Percentiles rank a stretch among this genome's conserved stretches.
These are phyloP conservation scores for Penicillium sp. DNA, from an alignment of 2,329 filamentous ascomycete genomes.

Conservation along the genomic window DNA sequence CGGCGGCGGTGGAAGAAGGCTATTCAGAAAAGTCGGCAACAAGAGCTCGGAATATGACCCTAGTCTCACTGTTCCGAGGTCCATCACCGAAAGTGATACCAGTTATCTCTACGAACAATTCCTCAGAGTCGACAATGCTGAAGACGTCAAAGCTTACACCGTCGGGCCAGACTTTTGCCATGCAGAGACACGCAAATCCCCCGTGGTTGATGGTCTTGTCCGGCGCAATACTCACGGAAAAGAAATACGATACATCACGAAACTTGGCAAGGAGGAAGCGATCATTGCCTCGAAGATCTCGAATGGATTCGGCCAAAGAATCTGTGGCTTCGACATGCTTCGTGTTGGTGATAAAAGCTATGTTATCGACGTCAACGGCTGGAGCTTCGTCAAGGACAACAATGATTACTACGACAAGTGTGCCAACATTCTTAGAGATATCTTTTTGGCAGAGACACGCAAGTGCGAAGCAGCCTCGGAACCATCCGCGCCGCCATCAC, in stretches of 20 bases:
- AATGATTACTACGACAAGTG: conserved; percentile 96
- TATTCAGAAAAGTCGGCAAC: conserved; percentile 97
- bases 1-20: conserved; percentile 81
- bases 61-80: conserved; percentile 70
- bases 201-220: conserved; percentile 93
- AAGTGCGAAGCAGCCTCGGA: conserved; percentile 35
- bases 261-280: conserved; percentile 73
- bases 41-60: conserved; percentile 95
- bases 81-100: conserved; percentile 71
- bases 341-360: conserved; percentile 86
- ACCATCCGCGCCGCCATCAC: conserved; percentile 33
- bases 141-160: conserved; percentile 98
- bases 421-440: conserved; percentile 76
- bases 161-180: conserved; percentile 92
- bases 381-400: conserved; percentile 99
- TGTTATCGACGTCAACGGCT: conserved; percentile 98
- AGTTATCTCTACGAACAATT: conserved; percentile 98
- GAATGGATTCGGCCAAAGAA: conserved; percentile 84
- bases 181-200: conserved; percentile 93
- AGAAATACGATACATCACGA: conserved; percentile 91
- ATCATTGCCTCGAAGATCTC: conserved; percentile 87
- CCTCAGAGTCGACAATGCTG: conserved; percentile 90
- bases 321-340: conserved; percentile 93
- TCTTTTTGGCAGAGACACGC: conserved; percentile 75
- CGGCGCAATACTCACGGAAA: conserved; percentile 96